Evolutionary conservation across 345 rosid species (phyloP).

Genomic region (Eucalyptus cloeziana): DNA sequence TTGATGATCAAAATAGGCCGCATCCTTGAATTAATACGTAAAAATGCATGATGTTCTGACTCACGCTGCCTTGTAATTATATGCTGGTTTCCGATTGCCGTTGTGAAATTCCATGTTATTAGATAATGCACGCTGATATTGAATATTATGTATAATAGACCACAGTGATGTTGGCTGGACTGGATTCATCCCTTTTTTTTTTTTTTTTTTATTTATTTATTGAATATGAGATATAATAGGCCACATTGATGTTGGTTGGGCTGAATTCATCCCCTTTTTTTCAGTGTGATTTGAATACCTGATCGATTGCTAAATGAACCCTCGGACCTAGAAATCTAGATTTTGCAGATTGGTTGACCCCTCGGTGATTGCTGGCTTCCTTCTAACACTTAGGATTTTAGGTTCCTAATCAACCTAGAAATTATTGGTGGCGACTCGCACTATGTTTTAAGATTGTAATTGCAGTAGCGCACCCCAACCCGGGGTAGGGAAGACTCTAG

Average conservation of each 20-base stretch:
- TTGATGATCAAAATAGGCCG: neutral
- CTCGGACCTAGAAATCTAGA: neutral
- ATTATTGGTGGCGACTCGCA: neutral
- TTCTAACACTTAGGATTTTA: neutral
- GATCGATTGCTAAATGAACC: neutral
- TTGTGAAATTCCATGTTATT: neutral
- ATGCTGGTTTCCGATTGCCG: neutral
- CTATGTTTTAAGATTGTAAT: neutral
- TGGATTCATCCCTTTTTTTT: neutral
- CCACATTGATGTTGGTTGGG: neutral
- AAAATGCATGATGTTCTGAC: neutral
- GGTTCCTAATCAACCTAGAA: neutral
- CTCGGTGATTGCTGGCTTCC: neutral
- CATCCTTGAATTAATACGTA: neutral
- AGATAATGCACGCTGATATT: neutral
- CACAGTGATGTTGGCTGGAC: neutral
- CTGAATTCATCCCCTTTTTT: neutral
- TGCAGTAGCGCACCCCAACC: neutral
- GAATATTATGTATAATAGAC: neutral
- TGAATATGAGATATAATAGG: no score
- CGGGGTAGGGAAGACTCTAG: neutral
- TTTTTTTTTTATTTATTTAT: no score
- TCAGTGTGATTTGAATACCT: accelerated
- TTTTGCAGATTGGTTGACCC: neutral
- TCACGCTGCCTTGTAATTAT: neutral